These are phyloP conservation scores for Lyophyllum shimeji DNA, from an alignment of 768 basidiomycete genomes.

Conservation along the genomic window DNA sequence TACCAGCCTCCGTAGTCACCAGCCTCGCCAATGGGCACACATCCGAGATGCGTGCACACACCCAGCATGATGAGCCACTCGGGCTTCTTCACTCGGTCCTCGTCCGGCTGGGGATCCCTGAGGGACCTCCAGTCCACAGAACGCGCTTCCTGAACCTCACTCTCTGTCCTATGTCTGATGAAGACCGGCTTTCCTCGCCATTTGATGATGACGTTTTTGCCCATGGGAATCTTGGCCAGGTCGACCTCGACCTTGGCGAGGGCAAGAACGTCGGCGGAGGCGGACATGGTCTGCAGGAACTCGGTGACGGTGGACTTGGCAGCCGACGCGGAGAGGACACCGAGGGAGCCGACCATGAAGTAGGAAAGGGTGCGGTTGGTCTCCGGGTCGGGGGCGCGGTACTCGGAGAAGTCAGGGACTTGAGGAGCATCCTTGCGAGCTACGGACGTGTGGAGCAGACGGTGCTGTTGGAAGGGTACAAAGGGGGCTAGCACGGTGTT, in stretches of 20 bases:
- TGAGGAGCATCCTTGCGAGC: conserved; percentile 68
- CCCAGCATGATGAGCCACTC: conserved; percentile 95
- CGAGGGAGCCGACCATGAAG: conserved; percentile 90
- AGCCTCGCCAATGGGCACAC: conserved; percentile 96
- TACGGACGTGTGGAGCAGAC: conserved; percentile 78
- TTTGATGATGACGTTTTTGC: conserved; percentile 96
- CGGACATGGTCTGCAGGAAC: conserved; percentile 94
- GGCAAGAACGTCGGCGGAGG: conserved; percentile 96
- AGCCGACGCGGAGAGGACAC: conserved; percentile 89
- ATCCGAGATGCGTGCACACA: conserved; percentile 97
- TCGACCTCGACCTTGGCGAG: conserved; percentile 98
- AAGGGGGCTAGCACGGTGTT: conserved; percentile 42
- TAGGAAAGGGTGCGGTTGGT: conserved; percentile 79
- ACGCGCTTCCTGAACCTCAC: conserved; percentile 94
- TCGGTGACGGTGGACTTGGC: conserved; percentile 94
- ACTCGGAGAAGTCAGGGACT: conserved; percentile 87
- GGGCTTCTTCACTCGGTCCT: conserved; percentile 86
- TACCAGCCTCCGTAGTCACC: conserved; percentile 98
- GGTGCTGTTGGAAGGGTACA: conserved; percentile 57
- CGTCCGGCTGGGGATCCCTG: conserved; percentile 91
- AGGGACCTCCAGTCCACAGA: conserved; percentile 79
- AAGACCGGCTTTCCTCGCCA: conserved; percentile 99
- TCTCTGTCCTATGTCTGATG: conserved; percentile 91
- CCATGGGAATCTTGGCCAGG: conserved; percentile 87
- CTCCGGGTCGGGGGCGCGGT: conserved; percentile 66